Percentiles rank a stretch among this genome's conserved stretches.
These are phyloP conservation scores for Lathyrus oleraceus DNA, from an alignment of 306 rosid species.

Conservation along the genomic window DNA sequence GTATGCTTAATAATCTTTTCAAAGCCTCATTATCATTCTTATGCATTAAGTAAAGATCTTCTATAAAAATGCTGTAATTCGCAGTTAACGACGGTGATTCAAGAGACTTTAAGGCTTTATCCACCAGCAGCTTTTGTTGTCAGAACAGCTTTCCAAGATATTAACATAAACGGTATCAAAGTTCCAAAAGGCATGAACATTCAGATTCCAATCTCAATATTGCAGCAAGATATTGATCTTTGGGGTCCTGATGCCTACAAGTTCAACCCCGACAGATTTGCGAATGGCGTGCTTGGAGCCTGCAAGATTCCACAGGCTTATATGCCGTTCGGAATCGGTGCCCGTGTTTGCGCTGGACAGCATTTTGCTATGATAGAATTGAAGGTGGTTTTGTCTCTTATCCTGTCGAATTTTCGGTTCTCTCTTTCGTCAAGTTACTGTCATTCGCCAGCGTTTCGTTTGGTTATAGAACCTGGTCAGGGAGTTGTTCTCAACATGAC, in stretches of 20 bases:
- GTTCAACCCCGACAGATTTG: slow-evolving; percentile 68
- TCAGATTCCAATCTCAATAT: slow-evolving; percentile 51
- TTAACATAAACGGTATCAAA: slow-evolving; percentile 44
- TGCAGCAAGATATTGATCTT: slow-evolving; percentile 46
- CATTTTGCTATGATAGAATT: slow-evolving; percentile 58
- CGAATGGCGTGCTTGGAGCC: slow-evolving; percentile 53
- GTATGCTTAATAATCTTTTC: slow-evolving; percentile 21
- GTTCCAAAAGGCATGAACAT: slow-evolving; percentile 63
- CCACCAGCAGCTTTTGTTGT: slow-evolving; percentile 47
- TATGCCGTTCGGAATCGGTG: slow-evolving; percentile 61
- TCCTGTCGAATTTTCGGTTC: slow-evolving; percentile 37
- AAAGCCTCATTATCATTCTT: neutral
- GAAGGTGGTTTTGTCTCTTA: slow-evolving; percentile 50
- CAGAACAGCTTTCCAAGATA: slow-evolving; percentile 48
- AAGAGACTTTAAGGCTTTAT: slow-evolving; percentile 70
- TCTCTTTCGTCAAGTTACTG: slow-evolving; percentile 38
- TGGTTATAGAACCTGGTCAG: slow-evolving; percentile 42
- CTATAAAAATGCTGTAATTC: slow-evolving; percentile 13
- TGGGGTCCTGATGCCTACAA: slow-evolving; percentile 64
- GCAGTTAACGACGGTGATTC: slow-evolving; percentile 76
- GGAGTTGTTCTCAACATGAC: slow-evolving; percentile 44
- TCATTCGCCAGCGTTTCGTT: slow-evolving; percentile 39
- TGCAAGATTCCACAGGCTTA: slow-evolving; percentile 56
- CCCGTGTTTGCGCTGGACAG: slow-evolving; percentile 61
- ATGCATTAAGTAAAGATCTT: neutral